A percentile compares a stretch with the other conserved stretches of the same genome.
Evolutionary conservation across 805 yeast genomes (phyloP).

Genomic region (Candida manassasensis): DNA sequence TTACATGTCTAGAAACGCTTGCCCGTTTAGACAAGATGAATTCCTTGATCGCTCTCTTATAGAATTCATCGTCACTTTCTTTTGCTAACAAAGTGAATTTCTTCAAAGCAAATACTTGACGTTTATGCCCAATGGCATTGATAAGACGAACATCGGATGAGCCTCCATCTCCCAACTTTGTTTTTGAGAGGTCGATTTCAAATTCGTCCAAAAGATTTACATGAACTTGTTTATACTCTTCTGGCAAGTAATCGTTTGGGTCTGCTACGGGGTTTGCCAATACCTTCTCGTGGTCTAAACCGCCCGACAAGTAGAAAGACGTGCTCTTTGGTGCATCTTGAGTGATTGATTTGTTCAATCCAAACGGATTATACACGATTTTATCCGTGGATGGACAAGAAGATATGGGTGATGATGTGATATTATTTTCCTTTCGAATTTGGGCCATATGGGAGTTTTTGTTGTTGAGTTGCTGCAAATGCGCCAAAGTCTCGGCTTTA

Average conservation of each 20-base stretch:
- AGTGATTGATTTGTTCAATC: constrained; percentile 35
- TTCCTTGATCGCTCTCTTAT: constrained; percentile 60
- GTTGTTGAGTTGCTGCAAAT: constrained; percentile 29
- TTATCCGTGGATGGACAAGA: constrained; percentile 23
- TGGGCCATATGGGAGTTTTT: constrained; percentile 21
- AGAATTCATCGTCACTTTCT: constrained; percentile 63
- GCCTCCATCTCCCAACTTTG: constrained; percentile 68
- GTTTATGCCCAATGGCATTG: constrained; percentile 33
- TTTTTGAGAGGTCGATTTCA: constrained; percentile 37
- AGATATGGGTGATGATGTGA: constrained; percentile 1
- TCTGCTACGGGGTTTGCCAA: constrained; percentile 59
- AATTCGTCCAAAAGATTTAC: constrained; percentile 52
- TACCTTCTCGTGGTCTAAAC: constrained; percentile 43
- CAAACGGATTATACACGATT: constrained; percentile 64
- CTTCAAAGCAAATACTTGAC: constrained; percentile 58
- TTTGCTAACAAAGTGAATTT: constrained; percentile 54
- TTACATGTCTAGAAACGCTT: constrained; percentile 56
- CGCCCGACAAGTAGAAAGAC: constrained; percentile 26
- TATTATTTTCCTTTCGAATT: constrained; percentile 10
- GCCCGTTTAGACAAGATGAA: constrained; percentile 54
- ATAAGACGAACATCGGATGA: constrained; percentile 56
- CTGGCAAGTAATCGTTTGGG: constrained; percentile 63
- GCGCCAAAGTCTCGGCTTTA: constrained; percentile 35
- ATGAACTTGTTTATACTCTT: constrained; percentile 43
- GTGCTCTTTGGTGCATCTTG: constrained; percentile 23